Evolutionary conservation across 2,329 filamentous ascomycete species (phyloP).

Genomic region (Phoma sp.): DNA sequence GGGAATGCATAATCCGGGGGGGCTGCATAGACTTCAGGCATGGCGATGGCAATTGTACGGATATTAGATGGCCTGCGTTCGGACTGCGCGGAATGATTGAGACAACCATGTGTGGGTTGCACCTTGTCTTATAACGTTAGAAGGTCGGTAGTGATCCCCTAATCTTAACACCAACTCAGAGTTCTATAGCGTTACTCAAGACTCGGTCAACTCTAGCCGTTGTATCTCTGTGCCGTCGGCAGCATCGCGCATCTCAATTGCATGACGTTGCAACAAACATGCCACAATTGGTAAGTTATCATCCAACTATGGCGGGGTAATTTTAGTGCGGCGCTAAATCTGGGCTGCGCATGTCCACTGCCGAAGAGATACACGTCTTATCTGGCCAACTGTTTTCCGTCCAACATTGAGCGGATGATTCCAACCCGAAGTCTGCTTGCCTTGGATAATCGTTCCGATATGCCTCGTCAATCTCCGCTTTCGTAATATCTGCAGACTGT

Average conservation of each 20-base stretch:
- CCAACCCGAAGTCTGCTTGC: too few relatives aligned
- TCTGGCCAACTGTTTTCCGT: too few relatives aligned
- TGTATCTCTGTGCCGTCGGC: background rate
- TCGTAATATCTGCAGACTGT: too few relatives aligned
- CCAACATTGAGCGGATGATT: too few relatives aligned
- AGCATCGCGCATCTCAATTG: background rate
- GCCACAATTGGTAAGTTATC: background rate
- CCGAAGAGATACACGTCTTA: too few relatives aligned
- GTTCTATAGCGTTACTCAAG: background rate
- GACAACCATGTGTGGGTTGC: background rate
- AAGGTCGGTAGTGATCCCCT: background rate
- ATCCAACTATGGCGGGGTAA: too few relatives aligned
- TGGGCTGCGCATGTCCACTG: too few relatives aligned
- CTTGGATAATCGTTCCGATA: too few relatives aligned
- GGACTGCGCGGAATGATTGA: background rate
- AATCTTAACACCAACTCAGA: background rate
- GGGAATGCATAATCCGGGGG: slow-evolving; percentile 38
- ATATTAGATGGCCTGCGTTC: too few relatives aligned
- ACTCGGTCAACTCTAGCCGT: background rate
- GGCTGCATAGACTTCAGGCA: slow-evolving; percentile 37
- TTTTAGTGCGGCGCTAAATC: too few relatives aligned
- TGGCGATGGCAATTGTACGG: slow-evolving; percentile 10
- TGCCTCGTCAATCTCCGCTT: too few relatives aligned
- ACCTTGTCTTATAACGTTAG: background rate
- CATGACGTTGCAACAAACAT: background rate